Evolutionary conservation across 2,329 filamentous ascomycete genomes (phyloP).

Genomic region (Blastomyces parvus): DNA sequence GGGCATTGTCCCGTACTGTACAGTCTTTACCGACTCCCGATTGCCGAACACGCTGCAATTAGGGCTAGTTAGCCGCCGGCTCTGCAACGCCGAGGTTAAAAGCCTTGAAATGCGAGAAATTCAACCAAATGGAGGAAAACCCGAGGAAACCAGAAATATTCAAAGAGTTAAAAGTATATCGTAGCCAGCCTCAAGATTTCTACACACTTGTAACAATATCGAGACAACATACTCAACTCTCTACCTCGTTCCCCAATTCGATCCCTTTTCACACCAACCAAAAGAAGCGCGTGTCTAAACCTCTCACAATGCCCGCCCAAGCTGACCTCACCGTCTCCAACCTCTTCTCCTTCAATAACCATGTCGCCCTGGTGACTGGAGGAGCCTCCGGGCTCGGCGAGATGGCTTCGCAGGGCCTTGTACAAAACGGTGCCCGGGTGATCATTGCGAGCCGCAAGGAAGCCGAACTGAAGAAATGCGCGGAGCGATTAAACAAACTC

Average conservation of each 20-base stretch:
- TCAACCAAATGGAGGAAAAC: not conserved
- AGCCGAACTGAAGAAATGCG: slow-evolving; percentile 29
- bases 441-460: slow-evolving; percentile 37
- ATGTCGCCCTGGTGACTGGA: slow-evolving; percentile 30
- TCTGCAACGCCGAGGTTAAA: not conserved
- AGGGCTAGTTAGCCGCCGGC: not conserved
- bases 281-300: no score
- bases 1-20: not conserved
- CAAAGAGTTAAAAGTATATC: not conserved
- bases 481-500: slow-evolving; percentile 29
- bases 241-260: not conserved
- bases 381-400: slow-evolving; percentile 33
- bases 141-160: not conserved
- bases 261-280: not conserved
- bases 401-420: slow-evolving; percentile 37
- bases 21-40: not conserved
- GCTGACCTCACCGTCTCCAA: slow-evolving; percentile 25
- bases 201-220: not conserved
- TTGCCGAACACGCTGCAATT: not conserved
- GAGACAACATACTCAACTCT: not conserved
- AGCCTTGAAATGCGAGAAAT: not conserved
- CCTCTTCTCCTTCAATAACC: slow-evolving; percentile 28
- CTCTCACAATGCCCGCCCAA: not conserved
- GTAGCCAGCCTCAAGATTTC: not conserved
- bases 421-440: slow-evolving; percentile 35